Percentiles rank a stretch among this genome's conserved stretches.
Conservation (phyloP, 441 rosid genomes). For the Erysimum pusillum region DNA sequence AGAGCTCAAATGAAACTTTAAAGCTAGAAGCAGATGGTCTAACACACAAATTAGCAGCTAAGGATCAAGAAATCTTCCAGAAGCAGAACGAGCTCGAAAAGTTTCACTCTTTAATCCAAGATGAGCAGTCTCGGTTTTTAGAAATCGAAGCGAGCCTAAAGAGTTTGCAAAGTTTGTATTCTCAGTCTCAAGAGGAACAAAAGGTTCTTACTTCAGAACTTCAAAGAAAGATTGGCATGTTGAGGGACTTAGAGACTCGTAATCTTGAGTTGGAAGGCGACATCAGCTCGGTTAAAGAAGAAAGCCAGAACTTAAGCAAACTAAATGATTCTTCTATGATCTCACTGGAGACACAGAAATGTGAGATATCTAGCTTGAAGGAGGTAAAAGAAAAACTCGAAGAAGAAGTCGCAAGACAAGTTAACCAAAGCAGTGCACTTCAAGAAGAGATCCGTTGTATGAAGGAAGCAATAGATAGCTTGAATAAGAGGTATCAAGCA, state of each 20-base stretch:
- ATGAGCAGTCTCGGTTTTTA: conserved; percentile 78
- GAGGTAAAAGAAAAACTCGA: conserved; percentile 70
- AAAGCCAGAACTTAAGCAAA: conserved; percentile 61
- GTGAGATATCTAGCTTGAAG: conserved; percentile 61
- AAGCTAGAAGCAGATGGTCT: conserved; percentile 74
- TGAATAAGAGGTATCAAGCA: conserved; percentile 55
- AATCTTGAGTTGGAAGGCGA: conserved; percentile 63
- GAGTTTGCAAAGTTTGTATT: conserved; percentile 71
- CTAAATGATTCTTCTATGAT: conserved; percentile 61
- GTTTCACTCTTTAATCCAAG: conserved; percentile 66
- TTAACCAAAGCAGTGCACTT: conserved; percentile 51
- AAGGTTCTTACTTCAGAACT: conserved; percentile 62
- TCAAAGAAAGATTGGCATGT: conserved; percentile 64
- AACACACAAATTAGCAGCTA: conserved; percentile 66
- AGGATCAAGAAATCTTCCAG: conserved; percentile 75
- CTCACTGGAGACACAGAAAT: conserved; percentile 58
- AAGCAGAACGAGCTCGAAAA: conserved; percentile 75
- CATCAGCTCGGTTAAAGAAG: conserved; percentile 57
- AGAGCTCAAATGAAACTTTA: conserved; percentile 71
- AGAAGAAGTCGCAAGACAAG: conserved; percentile 57
- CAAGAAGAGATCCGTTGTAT: conserved; percentile 61
- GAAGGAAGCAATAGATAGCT: conserved; percentile 61
- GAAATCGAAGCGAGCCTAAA: conserved; percentile 74
- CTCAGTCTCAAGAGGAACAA: conserved; percentile 77
- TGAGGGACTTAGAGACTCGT: conserved; percentile 71